Evolutionary conservation across 768 basidiomycete species (phyloP), one percentile per base, ranked within the genome.

Genomic region (Tylopilus intermedius): DNA sequence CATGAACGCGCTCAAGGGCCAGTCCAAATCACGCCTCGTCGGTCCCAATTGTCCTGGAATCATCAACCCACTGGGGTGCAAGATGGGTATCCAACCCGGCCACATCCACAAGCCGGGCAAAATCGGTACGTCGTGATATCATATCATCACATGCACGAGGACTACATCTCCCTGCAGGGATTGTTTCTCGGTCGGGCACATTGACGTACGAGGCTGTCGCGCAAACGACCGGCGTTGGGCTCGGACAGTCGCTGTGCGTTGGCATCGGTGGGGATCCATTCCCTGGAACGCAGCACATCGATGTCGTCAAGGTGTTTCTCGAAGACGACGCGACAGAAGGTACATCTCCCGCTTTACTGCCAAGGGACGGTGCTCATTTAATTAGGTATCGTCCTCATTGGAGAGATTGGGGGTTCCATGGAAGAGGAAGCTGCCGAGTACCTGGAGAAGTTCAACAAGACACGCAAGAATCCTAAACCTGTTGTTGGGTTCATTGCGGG

Each of bases 361-460:
- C 14, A 8, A 6, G 21, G 27, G 15, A 14, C 22, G 41, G 26
- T 48, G 38, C 53, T 64, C 35, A 59, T 54, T 35, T 32, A 18
- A 43, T 11, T 39, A 92, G 90, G 94, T 62, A 94, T 99, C 59
- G 95, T 99, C 57, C 77, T 98, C 57, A 99, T 99, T 62, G 96
- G 96, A 55, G 96, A 99, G 75, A 99, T 99, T 61, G 96, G 96
- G 58, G 96, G 96, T 21, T 88, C 91, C 8, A 96, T 97, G 95
- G 96, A 99, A 74, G 96, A 99, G 71, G 95, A 98, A 58, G 96
- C 96, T 7, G 96, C 96, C 5, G 96, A 94, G 61, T 98, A 95
- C 73, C 76, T 99, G 50, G 88, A 90, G 68, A 79, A 81, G 70
- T 87, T 90, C 77, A 99, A 99, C 79, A 90, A 91, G 74, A 92